These are phyloP conservation scores for Oryza officinalis DNA, from an alignment of 176 grass and related monocot species.

Conservation along the genomic window DNA sequence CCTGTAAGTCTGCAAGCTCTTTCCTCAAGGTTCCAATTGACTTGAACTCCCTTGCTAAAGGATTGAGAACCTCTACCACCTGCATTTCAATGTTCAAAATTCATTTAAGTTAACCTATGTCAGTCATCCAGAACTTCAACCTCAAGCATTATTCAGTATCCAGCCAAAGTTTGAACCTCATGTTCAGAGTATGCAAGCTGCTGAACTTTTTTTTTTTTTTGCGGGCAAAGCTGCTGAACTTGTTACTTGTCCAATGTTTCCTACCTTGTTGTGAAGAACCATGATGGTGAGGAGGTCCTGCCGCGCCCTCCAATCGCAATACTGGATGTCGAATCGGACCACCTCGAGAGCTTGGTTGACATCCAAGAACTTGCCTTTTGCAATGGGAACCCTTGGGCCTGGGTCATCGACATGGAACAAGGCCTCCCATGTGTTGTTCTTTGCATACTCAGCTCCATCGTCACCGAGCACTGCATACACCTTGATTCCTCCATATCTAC, in stretches of 20 bases:
- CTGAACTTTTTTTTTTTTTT: too few species aligned
- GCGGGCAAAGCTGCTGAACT: too few species aligned
- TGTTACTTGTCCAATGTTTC: background rate
- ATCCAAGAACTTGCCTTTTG: slow-evolving; percentile 74
- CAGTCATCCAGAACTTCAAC: background rate
- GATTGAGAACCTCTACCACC: slow-evolving; percentile 93
- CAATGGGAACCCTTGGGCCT: slow-evolving; percentile 62
- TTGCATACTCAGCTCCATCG: slow-evolving; percentile 49
- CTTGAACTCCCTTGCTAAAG: slow-evolving; percentile 87
- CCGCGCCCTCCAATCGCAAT: slow-evolving; percentile 90
- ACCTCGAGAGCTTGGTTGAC: slow-evolving; percentile 91
- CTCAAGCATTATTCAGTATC: background rate
- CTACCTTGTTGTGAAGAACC: slow-evolving; percentile 90
- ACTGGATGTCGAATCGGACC: slow-evolving; percentile 91
- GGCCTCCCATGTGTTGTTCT: slow-evolving; percentile 59
- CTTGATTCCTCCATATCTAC: slow-evolving; percentile 74
- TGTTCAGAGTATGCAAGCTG: background rate
- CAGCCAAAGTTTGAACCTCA: background rate
- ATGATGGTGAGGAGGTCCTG: slow-evolving; percentile 92
- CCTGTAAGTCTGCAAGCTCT: slow-evolving; percentile 76
- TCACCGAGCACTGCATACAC: slow-evolving; percentile 78
- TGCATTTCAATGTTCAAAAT: slow-evolving; percentile 35
- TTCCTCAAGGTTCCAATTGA: slow-evolving; percentile 90
- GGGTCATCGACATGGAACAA: slow-evolving; percentile 92
- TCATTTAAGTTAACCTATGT: background rate